Conservation (phyloP, 2,329 filamentous ascomycete species). For the Neodidymelliopsis sp. region DNA sequence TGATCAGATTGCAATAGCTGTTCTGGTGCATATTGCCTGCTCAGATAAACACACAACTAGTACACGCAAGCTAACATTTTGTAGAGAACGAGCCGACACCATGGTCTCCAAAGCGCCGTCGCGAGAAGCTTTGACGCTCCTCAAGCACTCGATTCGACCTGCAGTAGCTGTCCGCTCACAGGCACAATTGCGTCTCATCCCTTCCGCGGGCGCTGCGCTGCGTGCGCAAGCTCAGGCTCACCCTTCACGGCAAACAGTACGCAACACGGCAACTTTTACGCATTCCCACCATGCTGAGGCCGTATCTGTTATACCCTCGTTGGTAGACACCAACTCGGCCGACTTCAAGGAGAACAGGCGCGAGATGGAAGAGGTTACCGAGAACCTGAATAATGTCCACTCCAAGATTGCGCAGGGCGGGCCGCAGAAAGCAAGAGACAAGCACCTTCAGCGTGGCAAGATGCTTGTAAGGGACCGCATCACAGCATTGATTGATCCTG, state of each 20-base stretch:
- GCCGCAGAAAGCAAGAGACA: slow-evolving; percentile 80
- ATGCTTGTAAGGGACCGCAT: slow-evolving; percentile 93
- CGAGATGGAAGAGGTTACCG: slow-evolving; percentile 78
- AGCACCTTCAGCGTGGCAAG: slow-evolving; percentile 87
- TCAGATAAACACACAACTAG: not conserved
- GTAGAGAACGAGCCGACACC: slow-evolving; percentile 23
- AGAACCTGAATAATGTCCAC: slow-evolving; percentile 73
- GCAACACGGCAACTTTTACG: slow-evolving; percentile 75
- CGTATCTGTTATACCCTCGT: slow-evolving; percentile 79
- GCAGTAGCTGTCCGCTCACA: slow-evolving; percentile 28
- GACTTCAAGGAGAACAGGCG: slow-evolving; percentile 82
- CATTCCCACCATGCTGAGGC: slow-evolving; percentile 81
- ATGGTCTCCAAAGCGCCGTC: slow-evolving; percentile 48
- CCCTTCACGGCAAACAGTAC: slow-evolving; percentile 17
- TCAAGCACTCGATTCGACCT: slow-evolving; percentile 43
- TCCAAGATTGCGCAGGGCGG: slow-evolving; percentile 77
- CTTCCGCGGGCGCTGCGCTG: slow-evolving; percentile 20
- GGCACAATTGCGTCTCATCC: slow-evolving; percentile 31
- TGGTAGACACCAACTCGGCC: slow-evolving; percentile 77
- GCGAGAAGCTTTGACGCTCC: slow-evolving; percentile 43
- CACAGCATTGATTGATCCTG: slow-evolving; percentile 84
- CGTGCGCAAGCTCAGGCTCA: slow-evolving; percentile 26
- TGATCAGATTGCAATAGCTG: not conserved
- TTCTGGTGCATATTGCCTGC: slow-evolving; percentile 4
- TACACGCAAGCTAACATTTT: slow-evolving; percentile 1